Evolutionary conservation across 345 rosid genomes (phyloP).

Genomic region (Citrus trifoliata): DNA sequence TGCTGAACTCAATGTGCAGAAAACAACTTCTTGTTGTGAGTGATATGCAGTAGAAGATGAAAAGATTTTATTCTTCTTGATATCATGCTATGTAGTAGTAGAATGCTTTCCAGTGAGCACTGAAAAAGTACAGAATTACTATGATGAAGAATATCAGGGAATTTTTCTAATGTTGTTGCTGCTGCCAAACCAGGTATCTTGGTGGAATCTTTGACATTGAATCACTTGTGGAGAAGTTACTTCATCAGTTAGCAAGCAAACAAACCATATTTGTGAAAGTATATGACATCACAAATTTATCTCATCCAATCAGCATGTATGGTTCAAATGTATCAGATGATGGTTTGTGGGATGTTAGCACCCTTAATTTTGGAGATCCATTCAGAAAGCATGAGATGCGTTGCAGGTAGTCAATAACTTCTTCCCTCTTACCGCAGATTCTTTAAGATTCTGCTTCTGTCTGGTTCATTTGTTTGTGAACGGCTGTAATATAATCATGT

Average conservation of each 20-base stretch:
- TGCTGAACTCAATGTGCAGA: neutral
- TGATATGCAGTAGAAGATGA: neutral
- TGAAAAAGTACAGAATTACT: neutral
- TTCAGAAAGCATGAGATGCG: slow-evolving; percentile 89
- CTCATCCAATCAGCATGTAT: slow-evolving; percentile 90
- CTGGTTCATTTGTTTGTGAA: neutral
- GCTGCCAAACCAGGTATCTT: slow-evolving; percentile 61
- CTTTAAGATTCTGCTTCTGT: neutral
- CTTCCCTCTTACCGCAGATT: slow-evolving; percentile 4
- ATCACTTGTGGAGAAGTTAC: slow-evolving; percentile 87
- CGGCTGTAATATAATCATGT: neutral
- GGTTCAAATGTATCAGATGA: slow-evolving; percentile 65
- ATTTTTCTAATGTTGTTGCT: slow-evolving; percentile 9
- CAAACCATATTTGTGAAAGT: slow-evolving; percentile 92
- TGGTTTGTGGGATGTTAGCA: slow-evolving; percentile 58
- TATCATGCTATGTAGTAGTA: neutral
- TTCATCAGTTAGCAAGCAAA: slow-evolving; percentile 95
- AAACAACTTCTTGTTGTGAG: neutral
- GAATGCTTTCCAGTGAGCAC: neutral
- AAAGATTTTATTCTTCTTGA: neutral
- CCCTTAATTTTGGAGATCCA: slow-evolving; percentile 93
- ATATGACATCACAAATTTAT: slow-evolving; percentile 64
- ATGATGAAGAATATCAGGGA: neutral
- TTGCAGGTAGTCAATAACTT: slow-evolving; percentile 65
- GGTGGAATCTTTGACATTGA: slow-evolving; percentile 94